Evolutionary conservation across 2,329 filamentous ascomycete genomes (phyloP), one percentile per base, ranked within the genome.

Genomic region (Sporothrix brasiliensis): DNA sequence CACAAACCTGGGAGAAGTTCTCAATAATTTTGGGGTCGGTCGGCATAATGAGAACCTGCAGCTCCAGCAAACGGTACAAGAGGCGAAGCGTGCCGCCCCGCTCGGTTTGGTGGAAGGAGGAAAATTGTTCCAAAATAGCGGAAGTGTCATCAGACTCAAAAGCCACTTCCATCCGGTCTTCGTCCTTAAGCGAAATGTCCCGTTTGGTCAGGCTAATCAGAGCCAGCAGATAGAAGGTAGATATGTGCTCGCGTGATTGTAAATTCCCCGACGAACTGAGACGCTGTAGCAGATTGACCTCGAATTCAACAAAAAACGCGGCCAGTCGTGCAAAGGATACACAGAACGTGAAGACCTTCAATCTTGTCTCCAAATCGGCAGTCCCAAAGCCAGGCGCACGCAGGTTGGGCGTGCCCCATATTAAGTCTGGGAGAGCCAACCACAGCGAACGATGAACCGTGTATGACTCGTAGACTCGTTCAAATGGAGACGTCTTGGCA

Each of bases 261-360:
- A 75, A 73, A 10, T 78, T 78, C 13, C 79, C 78, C 7, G 76
- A 73, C 2, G 74, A 60, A 6, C 66, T 10, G 24, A 70, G 68
- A 21, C 72, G 73, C 30, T 76, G 72, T 24, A 85, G 72, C 2
- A 78, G 79, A 66, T 76, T 75, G 49, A 79, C 74, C 74, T 90
- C 88, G 72, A 87, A 77, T 16, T 79, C 76, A 68, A 88, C 78
- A 71, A 89, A 85, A 72, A 81, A 82, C 14, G 83, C 85, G 1
- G 86, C 79, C 58, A 90, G 76, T 70, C 78, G 81, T n/a, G 85
- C 81, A 73, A 84, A 85, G 1, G 76, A 75, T 11, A 73, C 72
- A 72, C 81, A 84, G 54, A 85, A 79, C 0, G 76, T 74, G n/a
- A 75, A 75, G 3, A 82, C 76, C 41, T 79, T 73, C 2, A 78